Evolutionary conservation across 345 rosid species (phyloP), one percentile per base, ranked within the genome.

Genomic region (Lepidium sativum): DNA sequence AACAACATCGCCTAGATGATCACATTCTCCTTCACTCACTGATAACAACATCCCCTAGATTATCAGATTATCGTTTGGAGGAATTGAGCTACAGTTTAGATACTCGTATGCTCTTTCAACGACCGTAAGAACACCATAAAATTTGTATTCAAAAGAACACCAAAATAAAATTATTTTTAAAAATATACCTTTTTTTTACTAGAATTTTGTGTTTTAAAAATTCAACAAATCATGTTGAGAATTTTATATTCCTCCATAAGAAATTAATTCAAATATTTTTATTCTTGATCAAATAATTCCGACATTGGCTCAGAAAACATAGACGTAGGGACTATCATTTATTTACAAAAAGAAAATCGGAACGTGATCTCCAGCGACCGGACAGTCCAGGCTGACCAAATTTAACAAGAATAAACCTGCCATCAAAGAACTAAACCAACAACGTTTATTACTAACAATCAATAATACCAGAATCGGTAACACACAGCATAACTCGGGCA

Each of bases 1-100:
- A 91, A 69, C 63, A 91, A 67, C 0, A 86, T 82, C 7, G 91
- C 96, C 94, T 94, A 88, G 6, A 86, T 81, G 14, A 85, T 76
- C 52, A 82, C 86, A 76, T 91, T 94, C 2, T 96, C 88, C 49
- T 81, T 62, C 80, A 88, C 78, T n/a, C n/a, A n/a, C n/a, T n/a
- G n/a, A n/a, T n/a, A n/a, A n/a, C 0, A 91, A 87, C 96, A 91
- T 86, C 71, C 67, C 75, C 79, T 73, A 52, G 53, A 91, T 80
- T 71, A 80, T n/a, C n/a, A n/a, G n/a, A n/a, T n/a, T n/a, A n/a
- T n/a, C n/a, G n/a, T n/a, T n/a, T n/a, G n/a, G n/a, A n/a, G n/a
- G n/a, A n/a, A n/a, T n/a, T n/a, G n/a, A n/a, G n/a, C n/a, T n/a
- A n/a, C n/a, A n/a, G n/a, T n/a, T n/a, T n/a, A n/a, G n/a, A n/a